phyloP scores from a whole-genome alignment of 371 early-diverging fungal species.

The Encephalitozoon romaleae region DNA sequence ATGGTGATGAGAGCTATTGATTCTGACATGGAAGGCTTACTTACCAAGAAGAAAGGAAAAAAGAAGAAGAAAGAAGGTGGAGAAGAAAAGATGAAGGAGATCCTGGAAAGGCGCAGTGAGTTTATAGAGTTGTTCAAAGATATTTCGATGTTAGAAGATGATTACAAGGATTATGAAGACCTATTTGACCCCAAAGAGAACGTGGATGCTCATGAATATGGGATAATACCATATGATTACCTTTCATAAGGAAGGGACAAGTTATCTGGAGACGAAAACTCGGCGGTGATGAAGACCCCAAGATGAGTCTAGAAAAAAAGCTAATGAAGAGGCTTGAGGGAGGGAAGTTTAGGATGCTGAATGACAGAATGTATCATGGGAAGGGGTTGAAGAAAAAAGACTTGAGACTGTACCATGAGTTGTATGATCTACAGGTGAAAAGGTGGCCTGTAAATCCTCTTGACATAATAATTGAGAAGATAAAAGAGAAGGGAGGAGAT shows the following conservation, averaged over 20 bases:
- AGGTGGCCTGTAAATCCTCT: constrained; percentile 92
- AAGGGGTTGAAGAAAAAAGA: constrained; percentile 45
- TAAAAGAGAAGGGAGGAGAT: constrained; percentile 55
- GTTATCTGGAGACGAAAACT: background rate
- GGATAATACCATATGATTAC: background rate
- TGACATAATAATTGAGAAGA: constrained; percentile 69
- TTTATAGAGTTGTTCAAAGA: background rate
- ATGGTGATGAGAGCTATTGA: background rate
- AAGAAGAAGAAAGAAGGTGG: background rate
- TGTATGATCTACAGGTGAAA: constrained; percentile 80
- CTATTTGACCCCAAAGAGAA: background rate
- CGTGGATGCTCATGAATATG: background rate
- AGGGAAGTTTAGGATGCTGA: constrained; percentile 60
- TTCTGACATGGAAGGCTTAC: background rate
- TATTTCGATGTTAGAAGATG: background rate
- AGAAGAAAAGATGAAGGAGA: background rate
- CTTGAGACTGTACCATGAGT: constrained; percentile 72
- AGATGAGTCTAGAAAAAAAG: constrained; percentile 42
- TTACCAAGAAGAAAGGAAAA: background rate
- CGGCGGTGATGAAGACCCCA: background rate
- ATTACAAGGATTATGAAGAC: background rate
- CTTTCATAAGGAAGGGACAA: background rate
- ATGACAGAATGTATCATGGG: constrained; percentile 60
- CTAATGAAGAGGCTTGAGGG: constrained; percentile 52
- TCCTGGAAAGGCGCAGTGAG: background rate